Evolutionary conservation across 306 rosid species (phyloP), one percentile per base, ranked within the genome.

Genomic region (Albizia julibrissin): DNA sequence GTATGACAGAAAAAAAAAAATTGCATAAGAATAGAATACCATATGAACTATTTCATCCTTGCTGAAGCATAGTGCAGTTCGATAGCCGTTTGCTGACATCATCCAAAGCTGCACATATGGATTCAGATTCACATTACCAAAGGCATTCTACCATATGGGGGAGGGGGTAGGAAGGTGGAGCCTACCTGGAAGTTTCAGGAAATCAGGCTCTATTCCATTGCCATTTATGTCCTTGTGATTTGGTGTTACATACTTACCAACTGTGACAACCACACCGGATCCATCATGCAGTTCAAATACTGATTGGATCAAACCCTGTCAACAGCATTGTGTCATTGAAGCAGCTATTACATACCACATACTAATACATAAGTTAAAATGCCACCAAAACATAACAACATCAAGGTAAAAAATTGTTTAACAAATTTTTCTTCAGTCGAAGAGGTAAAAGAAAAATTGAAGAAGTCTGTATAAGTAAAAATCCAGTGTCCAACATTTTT

Each of bases 161-260:
- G 44, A 6, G 12, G 24, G 71, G 21, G 2, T 6, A 34, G 54
- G 74, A 13, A 10, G 29, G 73, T 14, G 67, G 46, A 56, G 42
- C 65, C 27, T 89, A 95, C 99, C 98, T 69, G 98, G 98, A 78
- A 95, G 88, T 76, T 87, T 95, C 74, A 61, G 90, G 87, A 85
- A 95, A 77, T 95, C 99, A 6, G 98, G 99, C 69, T 90, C 96
- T 81, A 95, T 93, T 66, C 99, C 99, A 12, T 95, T 88, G 69
- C 98, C 99, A 26, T 93, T 95, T 84, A 95, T 93, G 85, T 95
- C 99, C 82, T 86, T 89, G 80, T 87, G 97, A 68, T 89, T 86
- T 70, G 99, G 98, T 31, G 98, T 95, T 76, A 93, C 98, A 71
- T 95, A 95, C 91, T 95, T 95, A 72, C 97, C 98, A 75, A 95